Evolutionary conservation across 352 stramenopile species (phyloP).

Genomic region (Aphanomyces euteiches): DNA sequence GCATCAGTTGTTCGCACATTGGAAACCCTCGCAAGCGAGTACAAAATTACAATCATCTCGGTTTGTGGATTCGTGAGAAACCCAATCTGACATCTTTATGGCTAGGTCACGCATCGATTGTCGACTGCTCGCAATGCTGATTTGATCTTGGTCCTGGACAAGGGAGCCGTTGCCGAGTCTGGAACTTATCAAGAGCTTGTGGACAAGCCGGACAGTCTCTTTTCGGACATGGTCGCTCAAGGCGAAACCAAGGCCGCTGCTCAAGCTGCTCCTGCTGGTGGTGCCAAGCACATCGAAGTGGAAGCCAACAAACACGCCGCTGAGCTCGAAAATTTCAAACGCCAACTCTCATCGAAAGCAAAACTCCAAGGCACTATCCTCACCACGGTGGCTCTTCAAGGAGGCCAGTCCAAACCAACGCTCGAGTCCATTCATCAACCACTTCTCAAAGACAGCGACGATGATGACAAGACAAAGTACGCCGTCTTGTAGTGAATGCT

Average conservation of each 20-base stretch:
- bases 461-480: conserved; percentile 2
- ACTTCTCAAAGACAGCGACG: not conserved
- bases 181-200: conserved; percentile 73
- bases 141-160: conserved; percentile 75
- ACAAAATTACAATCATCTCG: conserved; percentile 87
- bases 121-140: conserved; percentile 76
- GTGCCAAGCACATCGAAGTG: conserved; percentile 5
- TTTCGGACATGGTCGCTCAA: conserved; percentile 73
- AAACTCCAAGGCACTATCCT: conserved; percentile 9
- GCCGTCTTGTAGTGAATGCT: not conserved
- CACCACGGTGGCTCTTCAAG: not conserved
- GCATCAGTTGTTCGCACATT: conserved; percentile 80
- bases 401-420: not conserved
- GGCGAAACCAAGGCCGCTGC: not conserved
- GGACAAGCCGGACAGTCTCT: conserved; percentile 54
- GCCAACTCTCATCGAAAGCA: not conserved
- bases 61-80: conserved; percentile 14
- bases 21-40: conserved; percentile 72
- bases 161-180: conserved; percentile 70
- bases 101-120: conserved; percentile 73
- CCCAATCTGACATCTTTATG: not conserved
- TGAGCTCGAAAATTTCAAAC: conserved; percentile 11
- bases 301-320: conserved; percentile 15
- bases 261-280: not conserved
- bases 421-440: not conserved